phyloP scores from a whole-genome alignment of 129 eudicot genomes.

The Artemisia tridentata region DNA sequence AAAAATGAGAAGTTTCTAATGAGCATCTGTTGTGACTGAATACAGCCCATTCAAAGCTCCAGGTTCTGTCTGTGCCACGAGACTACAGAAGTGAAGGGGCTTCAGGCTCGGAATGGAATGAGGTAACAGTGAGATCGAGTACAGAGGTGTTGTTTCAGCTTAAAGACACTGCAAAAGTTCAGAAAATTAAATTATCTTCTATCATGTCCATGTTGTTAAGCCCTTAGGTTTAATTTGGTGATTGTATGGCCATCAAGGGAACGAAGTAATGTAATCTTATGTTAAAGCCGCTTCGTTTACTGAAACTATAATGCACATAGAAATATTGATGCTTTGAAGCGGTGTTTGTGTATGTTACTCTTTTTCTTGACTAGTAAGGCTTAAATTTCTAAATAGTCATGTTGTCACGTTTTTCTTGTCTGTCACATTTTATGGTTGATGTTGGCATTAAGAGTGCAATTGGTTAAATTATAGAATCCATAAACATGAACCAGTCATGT shows the following conservation, averaged over 20 bases:
- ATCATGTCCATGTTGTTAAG: constrained; percentile 70
- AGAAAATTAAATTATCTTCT: constrained; percentile 70
- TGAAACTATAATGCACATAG: constrained; percentile 2
- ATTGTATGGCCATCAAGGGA: constrained; percentile 3
- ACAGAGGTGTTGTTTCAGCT: constrained; percentile 79
- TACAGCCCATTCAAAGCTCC: constrained; percentile 83
- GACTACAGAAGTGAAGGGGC: constrained; percentile 69
- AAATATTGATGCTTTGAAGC: neutral
- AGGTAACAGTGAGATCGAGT: constrained; percentile 68
- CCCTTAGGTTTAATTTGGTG: constrained; percentile 25
- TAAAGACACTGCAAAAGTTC: constrained; percentile 53
- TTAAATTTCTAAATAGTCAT: too few species aligned
- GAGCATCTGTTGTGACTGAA: constrained; percentile 4
- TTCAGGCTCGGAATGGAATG: constrained; percentile 63
- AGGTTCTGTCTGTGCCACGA: constrained; percentile 58
- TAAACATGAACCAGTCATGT: too few species aligned
- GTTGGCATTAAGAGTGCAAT: too few species aligned
- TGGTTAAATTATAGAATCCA: too few species aligned
- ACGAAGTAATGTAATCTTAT: constrained; percentile 5
- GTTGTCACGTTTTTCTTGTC: too few species aligned
- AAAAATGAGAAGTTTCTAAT: neutral
- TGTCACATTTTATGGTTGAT: too few species aligned
- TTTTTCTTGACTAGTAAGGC: too few species aligned
- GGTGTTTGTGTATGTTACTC: neutral
- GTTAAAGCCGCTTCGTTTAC: neutral